These are phyloP conservation scores for Aspergillus fructus DNA, from an alignment of 2,329 filamentous ascomycete genomes.

Conservation along the genomic window DNA sequence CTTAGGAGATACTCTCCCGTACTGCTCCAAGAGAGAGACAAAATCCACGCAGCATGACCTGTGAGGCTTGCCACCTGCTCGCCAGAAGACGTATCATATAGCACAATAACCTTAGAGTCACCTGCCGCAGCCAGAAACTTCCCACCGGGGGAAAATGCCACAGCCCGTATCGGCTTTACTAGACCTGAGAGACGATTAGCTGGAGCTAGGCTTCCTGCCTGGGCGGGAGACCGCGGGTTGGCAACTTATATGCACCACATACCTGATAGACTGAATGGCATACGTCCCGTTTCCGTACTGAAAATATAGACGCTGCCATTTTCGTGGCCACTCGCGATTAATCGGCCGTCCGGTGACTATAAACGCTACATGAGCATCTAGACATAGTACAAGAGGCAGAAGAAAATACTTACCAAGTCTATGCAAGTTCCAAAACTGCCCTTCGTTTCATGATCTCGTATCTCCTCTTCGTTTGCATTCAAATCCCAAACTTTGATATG, in stretches of 20 bases:
- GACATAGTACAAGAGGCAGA: not conserved
- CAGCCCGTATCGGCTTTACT: slow-evolving; percentile 78
- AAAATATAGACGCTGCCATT: slow-evolving; percentile 92
- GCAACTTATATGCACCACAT: slow-evolving; percentile 26
- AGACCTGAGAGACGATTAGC: slow-evolving; percentile 60
- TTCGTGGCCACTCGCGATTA: slow-evolving; percentile 89
- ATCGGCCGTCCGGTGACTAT: slow-evolving; percentile 70
- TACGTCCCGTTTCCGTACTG: slow-evolving; percentile 82
- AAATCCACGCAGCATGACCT: slow-evolving; percentile 83
- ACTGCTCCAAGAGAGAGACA: slow-evolving; percentile 87
- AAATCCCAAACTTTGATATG: slow-evolving; percentile 86
- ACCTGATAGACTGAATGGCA: slow-evolving; percentile 83
- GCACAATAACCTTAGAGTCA: slow-evolving; percentile 80
- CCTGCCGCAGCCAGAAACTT: slow-evolving; percentile 86
- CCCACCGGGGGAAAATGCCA: slow-evolving; percentile 84
- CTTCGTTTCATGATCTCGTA: slow-evolving; percentile 85
- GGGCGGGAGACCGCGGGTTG: not conserved
- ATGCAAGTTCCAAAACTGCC: slow-evolving; percentile 89
- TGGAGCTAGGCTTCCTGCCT: not conserved
- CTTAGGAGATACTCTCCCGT: slow-evolving; percentile 89
- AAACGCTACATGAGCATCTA: slow-evolving; percentile 14
- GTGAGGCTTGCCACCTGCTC: slow-evolving; percentile 86
- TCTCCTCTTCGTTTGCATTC: slow-evolving; percentile 56
- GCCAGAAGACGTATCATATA: slow-evolving; percentile 90
- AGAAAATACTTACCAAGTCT: slow-evolving; percentile 59